Evolutionary conservation across 768 basidiomycete species (phyloP), one percentile per base, ranked within the genome.

Genomic region (Arthromyces matolae): DNA sequence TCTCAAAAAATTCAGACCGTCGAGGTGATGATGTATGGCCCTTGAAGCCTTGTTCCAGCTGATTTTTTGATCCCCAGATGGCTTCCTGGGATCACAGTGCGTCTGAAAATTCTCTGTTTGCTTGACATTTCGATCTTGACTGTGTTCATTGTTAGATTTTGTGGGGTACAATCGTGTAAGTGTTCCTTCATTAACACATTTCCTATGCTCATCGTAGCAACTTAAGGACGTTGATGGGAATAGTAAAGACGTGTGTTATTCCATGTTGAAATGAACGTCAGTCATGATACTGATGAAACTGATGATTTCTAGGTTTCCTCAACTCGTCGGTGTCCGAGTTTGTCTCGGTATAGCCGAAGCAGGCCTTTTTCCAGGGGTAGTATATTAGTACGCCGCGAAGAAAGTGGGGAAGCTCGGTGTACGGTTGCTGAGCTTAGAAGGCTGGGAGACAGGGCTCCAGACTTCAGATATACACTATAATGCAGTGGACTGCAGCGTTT

Each of bases 331-430:
- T 16, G 71, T 69, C 8, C 76, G 83, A 8, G 63, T 80, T 6
- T 77, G 75, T 49, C 75, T 87, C 0, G 86, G 86, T 2, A 58
- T 83, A 2, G 76, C 83, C 0, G 86, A 89, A 64, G 81, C 83
- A 4, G 84, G 86, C 3, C 59, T 86, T 8, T 88, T 84, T 62
- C 85, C 86, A 9, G 85, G 85, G 20, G 81, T 87, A 8, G 76
- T 78, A 0, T 89, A 85, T 67, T 88, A 84, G 85, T 85, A 46
- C 36, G 75, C 61, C 58, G 57, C 9, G 14, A 60, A 43, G 68
- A 64, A 49, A 57, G 50, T 19, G 71, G 70, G 13, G 65, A 62
- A 60, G 52, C 56, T 24, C 60, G 56, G 35, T 68, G 74, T 47
- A 65, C 65, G 3, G 45, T 53, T 9, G 65, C 68, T 41, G 66